Conservation (phyloP, 768 basidiomycete genomes). For the Bullera alba region DNA sequence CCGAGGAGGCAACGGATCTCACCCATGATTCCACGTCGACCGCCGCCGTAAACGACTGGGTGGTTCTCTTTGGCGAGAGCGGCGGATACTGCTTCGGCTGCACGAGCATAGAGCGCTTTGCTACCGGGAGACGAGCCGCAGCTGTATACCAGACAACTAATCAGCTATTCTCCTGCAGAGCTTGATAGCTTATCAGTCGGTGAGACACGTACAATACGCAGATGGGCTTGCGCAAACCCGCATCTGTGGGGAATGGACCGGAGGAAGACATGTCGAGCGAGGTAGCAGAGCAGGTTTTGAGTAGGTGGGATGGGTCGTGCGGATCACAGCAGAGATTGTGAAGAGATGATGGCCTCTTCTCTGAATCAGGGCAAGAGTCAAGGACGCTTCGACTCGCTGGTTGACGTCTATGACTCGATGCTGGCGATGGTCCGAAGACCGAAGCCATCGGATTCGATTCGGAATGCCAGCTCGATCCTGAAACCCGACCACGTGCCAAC, state of each 20-base stretch:
- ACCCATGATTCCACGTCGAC: constrained; percentile 79
- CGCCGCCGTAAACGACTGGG: constrained; percentile 81
- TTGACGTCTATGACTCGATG: too few species aligned
- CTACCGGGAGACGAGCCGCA: constrained; percentile 72
- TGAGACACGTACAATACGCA: constrained; percentile 40
- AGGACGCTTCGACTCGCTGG: too few species aligned
- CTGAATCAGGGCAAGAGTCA: too few species aligned
- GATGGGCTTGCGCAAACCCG: constrained; percentile 26
- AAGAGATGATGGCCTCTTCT: too few species aligned
- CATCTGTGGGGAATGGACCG: constrained; percentile 20
- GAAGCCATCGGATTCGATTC: too few species aligned
- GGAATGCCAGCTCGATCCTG: too few species aligned
- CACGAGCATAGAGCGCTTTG: constrained; percentile 56
- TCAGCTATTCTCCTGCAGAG: background rate
- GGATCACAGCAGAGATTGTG: too few species aligned
- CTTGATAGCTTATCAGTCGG: background rate
- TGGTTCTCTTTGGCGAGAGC: constrained; percentile 60
- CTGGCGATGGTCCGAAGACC: too few species aligned
- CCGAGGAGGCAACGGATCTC: constrained; percentile 24
- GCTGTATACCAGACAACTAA: too few species aligned
- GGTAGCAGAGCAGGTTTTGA: too few species aligned
- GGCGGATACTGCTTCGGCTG: constrained; percentile 68
- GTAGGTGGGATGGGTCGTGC: too few species aligned
- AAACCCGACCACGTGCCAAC: too few species aligned
- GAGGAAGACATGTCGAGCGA: background rate